Conservation (phyloP, 257 asterid species). For the Agastache rugosa region DNA sequence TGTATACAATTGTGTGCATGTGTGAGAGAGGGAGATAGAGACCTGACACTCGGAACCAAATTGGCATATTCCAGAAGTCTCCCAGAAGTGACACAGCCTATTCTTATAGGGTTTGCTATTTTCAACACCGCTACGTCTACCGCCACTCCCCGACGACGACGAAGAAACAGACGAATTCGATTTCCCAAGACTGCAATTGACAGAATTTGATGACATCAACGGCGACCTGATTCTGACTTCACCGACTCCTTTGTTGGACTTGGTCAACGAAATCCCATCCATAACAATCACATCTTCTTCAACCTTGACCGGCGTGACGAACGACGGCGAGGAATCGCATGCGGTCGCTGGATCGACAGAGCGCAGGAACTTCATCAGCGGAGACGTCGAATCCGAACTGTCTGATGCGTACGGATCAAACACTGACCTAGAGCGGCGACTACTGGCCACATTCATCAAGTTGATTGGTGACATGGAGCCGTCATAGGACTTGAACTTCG, state of each 20-base stretch:
- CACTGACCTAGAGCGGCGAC: constrained; percentile 43
- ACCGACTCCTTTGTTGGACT: constrained; percentile 40
- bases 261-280: constrained; percentile 73
- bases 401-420: constrained; percentile 70
- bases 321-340: constrained; percentile 41
- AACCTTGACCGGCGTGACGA: constrained; percentile 53
- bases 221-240: constrained; percentile 44
- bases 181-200: constrained; percentile 37
- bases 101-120: constrained; percentile 39
- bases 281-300: constrained; percentile 85
- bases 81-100: constrained; percentile 55
- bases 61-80: constrained; percentile 51
- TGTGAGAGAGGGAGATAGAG: constrained; percentile 29
- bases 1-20: constrained; percentile 7
- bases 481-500: constrained; percentile 43
- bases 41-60: constrained; percentile 69
- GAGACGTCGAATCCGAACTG: constrained; percentile 51
- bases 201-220: constrained; percentile 42
- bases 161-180: constrained; percentile 31
- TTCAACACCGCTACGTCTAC: constrained; percentile 41
- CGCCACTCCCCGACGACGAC: constrained; percentile 40
- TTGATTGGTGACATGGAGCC: constrained; percentile 47
- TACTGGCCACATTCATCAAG: constrained; percentile 37
- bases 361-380: constrained; percentile 51
- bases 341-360: constrained; percentile 40